phyloP scores from a whole-genome alignment of 2,329 filamentous ascomycete species.

The Stagonosporopsis tanaceti region DNA sequence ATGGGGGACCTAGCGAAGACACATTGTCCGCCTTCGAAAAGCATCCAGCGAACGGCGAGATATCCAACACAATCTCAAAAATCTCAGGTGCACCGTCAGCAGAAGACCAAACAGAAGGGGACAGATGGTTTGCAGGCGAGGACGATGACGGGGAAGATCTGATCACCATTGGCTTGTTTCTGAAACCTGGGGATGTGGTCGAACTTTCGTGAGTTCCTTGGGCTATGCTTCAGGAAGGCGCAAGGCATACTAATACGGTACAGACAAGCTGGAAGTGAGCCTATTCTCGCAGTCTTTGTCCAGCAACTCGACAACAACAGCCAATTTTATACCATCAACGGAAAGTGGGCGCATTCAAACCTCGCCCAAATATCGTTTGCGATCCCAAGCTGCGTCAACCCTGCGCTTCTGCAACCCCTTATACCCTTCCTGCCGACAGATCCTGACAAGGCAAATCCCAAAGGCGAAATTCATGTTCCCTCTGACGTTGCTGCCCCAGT shows the following conservation, averaged over 20 bases:
- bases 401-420: slow-evolving; percentile 56
- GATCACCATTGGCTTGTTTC: slow-evolving; percentile 47
- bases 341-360: slow-evolving; percentile 55
- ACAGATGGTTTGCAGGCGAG: slow-evolving; percentile 32
- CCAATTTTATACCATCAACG: slow-evolving; percentile 61
- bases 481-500: slow-evolving; percentile 56
- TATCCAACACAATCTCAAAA: slow-evolving; percentile 37
- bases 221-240: neutral
- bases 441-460: slow-evolving; percentile 29
- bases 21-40: slow-evolving; percentile 42
- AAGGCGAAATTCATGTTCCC: slow-evolving; percentile 54
- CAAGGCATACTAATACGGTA: neutral
- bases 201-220: slow-evolving; percentile 49
- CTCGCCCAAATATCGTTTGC: slow-evolving; percentile 56
- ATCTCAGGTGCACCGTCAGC: slow-evolving; percentile 32
- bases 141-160: slow-evolving; percentile 41
- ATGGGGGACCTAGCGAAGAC: slow-evolving; percentile 45
- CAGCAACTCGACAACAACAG: slow-evolving; percentile 50
- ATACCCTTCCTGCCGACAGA: slow-evolving; percentile 60
- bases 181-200: slow-evolving; percentile 59
- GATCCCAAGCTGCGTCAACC: slow-evolving; percentile 58
- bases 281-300: slow-evolving; percentile 60
- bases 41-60: slow-evolving; percentile 34
- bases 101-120: slow-evolving; percentile 32
- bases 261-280: slow-evolving; percentile 43